These are phyloP conservation scores for Alternaria sp. DNA, from an alignment of 2,329 filamentous ascomycete genomes.

Conservation along the genomic window DNA sequence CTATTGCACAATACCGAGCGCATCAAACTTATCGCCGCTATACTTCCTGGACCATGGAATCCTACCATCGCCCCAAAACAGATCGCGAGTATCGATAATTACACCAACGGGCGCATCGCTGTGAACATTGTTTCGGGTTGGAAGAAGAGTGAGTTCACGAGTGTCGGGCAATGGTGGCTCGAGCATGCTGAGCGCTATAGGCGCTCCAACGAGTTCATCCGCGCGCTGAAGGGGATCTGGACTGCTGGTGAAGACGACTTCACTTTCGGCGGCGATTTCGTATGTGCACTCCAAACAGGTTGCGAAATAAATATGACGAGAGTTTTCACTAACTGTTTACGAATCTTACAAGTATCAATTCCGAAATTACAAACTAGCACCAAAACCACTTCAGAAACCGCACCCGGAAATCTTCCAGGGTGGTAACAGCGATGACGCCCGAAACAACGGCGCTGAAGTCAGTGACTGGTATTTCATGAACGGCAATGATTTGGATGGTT, in stretches of 20 bases:
- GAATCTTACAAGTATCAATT: slow-evolving; percentile 54
- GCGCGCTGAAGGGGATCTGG: slow-evolving; percentile 62
- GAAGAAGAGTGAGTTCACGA: slow-evolving; percentile 63
- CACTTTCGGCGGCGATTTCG: slow-evolving; percentile 61
- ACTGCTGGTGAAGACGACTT: slow-evolving; percentile 57
- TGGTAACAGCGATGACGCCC: slow-evolving; percentile 61
- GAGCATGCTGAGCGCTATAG: slow-evolving; percentile 63
- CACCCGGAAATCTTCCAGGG: slow-evolving; percentile 64
- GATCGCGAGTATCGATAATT: slow-evolving; percentile 63
- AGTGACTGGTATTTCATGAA: slow-evolving; percentile 66
- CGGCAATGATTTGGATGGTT: slow-evolving; percentile 64
- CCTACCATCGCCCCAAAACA: slow-evolving; percentile 62
- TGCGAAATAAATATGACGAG: no score
- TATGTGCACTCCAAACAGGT: neutral
- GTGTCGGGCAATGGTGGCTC: slow-evolving; percentile 64
- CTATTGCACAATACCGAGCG: slow-evolving; percentile 58
- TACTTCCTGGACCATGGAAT: slow-evolving; percentile 54
- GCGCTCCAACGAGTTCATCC: slow-evolving; percentile 61
- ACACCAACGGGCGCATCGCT: slow-evolving; percentile 60
- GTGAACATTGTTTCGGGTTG: slow-evolving; percentile 64
- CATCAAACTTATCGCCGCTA: slow-evolving; percentile 61
- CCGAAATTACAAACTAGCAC: slow-evolving; percentile 60
- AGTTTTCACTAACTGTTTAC: no score
- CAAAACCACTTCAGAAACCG: slow-evolving; percentile 61
- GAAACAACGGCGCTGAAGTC: slow-evolving; percentile 59